Evolutionary conservation across 225 moss, liverwort and hornwort genomes (phyloP).

Genomic region (Pseudisothecium myosuroides): DNA sequence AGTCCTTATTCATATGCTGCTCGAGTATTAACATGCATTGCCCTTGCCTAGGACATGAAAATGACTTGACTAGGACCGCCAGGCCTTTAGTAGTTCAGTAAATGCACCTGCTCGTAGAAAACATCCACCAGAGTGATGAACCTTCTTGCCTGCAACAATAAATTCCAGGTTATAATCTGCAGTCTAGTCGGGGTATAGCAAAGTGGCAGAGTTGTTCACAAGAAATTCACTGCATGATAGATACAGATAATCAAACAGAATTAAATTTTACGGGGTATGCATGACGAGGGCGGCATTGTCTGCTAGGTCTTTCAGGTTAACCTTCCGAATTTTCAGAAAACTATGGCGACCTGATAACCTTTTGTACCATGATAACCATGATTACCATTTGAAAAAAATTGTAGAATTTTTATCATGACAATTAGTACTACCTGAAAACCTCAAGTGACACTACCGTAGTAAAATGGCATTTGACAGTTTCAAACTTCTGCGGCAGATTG

Average conservation of each 20-base stretch:
- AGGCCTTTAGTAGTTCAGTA: neutral
- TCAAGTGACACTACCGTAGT: neutral
- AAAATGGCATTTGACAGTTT: neutral
- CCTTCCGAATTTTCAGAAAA: neutral
- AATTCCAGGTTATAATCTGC: neutral
- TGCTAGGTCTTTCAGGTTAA: neutral
- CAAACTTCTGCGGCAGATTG: neutral
- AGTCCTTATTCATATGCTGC: neutral
- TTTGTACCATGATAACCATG: neutral
- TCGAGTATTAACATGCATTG: neutral
- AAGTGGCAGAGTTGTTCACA: neutral
- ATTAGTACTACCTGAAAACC: neutral
- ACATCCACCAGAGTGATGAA: conserved; percentile 73
- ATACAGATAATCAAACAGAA: neutral
- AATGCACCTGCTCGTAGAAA: conserved; percentile 60
- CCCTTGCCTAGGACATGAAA: neutral
- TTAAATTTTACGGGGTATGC: neutral
- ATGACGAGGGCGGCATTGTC: neutral
- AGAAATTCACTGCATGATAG: neutral
- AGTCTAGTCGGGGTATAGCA: neutral
- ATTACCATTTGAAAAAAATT: neutral
- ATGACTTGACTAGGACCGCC: neutral
- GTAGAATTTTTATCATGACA: neutral
- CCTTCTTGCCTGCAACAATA: conserved; percentile 52
- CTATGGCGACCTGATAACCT: neutral